Evolutionary conservation across 1,284 basidiomycete species (phyloP).

Genomic region (Irpex sp.): DNA sequence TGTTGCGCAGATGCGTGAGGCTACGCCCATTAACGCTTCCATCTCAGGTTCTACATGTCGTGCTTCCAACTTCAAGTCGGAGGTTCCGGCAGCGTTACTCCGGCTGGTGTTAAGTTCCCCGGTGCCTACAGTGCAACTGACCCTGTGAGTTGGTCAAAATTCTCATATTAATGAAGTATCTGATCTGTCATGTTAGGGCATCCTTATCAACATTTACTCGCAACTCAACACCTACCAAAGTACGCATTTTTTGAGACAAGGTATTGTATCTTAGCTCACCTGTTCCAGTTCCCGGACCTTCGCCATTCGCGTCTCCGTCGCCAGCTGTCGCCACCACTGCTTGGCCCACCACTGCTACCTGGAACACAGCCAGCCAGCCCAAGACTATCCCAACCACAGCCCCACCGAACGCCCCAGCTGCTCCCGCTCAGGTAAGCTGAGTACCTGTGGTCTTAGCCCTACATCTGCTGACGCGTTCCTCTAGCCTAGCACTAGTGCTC

Average conservation of each 20-base stretch:
- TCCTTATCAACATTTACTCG: constrained; percentile 38
- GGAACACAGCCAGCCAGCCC: constrained; percentile 31
- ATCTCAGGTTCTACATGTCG: constrained; percentile 41
- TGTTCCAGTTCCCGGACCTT: constrained; percentile 41
- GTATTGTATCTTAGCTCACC: background rate
- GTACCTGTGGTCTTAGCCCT: background rate
- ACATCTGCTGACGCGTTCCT: background rate
- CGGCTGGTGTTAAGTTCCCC: constrained; percentile 42
- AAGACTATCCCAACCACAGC: constrained; percentile 27
- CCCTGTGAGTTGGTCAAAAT: constrained; percentile 22
- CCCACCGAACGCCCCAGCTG: constrained; percentile 10
- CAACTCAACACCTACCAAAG: constrained; percentile 33
- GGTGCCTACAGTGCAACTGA: constrained; percentile 42
- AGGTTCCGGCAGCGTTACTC: constrained; percentile 36
- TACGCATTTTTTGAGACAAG: constrained; percentile 14
- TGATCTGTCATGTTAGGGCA: constrained; percentile 19
- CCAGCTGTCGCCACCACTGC: constrained; percentile 27
- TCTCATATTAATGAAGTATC: background rate
- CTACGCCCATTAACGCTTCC: background rate
- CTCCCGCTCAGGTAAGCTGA: background rate
- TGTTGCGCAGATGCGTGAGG: too few relatives aligned
- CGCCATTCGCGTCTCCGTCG: constrained; percentile 26
- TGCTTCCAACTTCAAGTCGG: constrained; percentile 46
- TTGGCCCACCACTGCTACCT: constrained; percentile 30
- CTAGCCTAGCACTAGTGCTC: background rate